Evolutionary conservation across 352 stramenopile species (phyloP).

Genomic region (Plasmopara viticola): DNA sequence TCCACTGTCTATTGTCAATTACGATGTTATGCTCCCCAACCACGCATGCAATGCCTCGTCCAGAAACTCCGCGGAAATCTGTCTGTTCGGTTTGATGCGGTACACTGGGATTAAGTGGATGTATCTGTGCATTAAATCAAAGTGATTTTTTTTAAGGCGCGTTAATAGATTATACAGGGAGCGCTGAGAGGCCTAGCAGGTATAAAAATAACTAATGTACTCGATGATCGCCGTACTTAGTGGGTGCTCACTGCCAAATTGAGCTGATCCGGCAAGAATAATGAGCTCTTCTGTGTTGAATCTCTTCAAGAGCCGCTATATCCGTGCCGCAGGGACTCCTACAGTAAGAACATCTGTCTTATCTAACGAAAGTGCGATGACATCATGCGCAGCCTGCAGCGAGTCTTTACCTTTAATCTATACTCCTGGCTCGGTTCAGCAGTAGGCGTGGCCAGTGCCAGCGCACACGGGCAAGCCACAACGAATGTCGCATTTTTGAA

Average conservation of each 20-base stretch:
- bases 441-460: slow-evolving; percentile 97
- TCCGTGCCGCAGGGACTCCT: slow-evolving; percentile 87
- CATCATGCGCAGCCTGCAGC: slow-evolving; percentile 87
- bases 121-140: too few relatives aligned
- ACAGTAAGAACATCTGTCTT: slow-evolving; percentile 99
- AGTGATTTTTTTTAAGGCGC: too few relatives aligned
- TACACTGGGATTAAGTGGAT: slow-evolving; percentile 1
- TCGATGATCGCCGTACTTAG: slow-evolving; percentile 91
- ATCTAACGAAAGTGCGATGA: slow-evolving; percentile 97
- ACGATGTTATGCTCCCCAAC: slow-evolving; percentile 74
- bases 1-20: slow-evolving; percentile 91
- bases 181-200: too few relatives aligned
- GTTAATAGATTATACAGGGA: too few relatives aligned
- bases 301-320: slow-evolving; percentile 76
- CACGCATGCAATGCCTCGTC: slow-evolving; percentile 75
- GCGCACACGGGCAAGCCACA: slow-evolving; percentile 97
- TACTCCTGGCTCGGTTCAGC: slow-evolving; percentile 93
- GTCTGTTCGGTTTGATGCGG: slow-evolving; percentile 62
- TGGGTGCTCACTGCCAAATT: slow-evolving; percentile 93
- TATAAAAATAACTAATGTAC: slow-evolving; percentile 78
- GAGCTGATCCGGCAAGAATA: slow-evolving; percentile 85
- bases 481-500: slow-evolving; percentile 97
- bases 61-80: slow-evolving; percentile 83
- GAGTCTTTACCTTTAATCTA: slow-evolving; percentile 97
- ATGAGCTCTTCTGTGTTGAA: slow-evolving; percentile 80